Evolutionary conservation across 2,329 filamentous ascomycete genomes (phyloP).

Genomic region (Balansia obtecta): DNA sequence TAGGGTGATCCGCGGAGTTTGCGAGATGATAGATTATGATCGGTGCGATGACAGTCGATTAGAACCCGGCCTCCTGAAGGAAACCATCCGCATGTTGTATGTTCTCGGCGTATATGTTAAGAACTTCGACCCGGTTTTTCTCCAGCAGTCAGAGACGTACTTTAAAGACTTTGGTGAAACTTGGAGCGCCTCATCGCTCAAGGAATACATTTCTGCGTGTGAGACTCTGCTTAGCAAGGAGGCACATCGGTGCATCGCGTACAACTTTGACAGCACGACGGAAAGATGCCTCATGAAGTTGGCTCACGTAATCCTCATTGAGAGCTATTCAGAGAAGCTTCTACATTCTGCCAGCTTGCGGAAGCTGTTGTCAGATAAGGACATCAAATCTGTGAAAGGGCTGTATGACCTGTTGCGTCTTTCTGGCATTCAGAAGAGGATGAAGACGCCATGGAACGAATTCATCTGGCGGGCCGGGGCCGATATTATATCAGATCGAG

Average conservation of each 20-base stretch:
- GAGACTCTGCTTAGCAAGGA: conserved; percentile 60
- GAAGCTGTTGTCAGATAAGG: conserved; percentile 59
- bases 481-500: conserved; percentile 66
- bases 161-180: conserved; percentile 58
- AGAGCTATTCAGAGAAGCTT: conserved; percentile 52
- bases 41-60: conserved; percentile 45
- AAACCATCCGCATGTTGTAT: conserved; percentile 71
- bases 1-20: conserved; percentile 43
- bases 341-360: conserved; percentile 55
- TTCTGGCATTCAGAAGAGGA: conserved; percentile 53
- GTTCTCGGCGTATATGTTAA: conserved; percentile 71
- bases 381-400: conserved; percentile 57
- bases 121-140: conserved; percentile 66
- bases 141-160: conserved; percentile 55
- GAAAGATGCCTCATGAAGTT: conserved; percentile 62
- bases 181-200: conserved; percentile 50
- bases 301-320: conserved; percentile 62
- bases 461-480: conserved; percentile 71
- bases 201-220: conserved; percentile 62
- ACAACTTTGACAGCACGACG: conserved; percentile 72
- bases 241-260: conserved; percentile 63
- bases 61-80: conserved; percentile 54
- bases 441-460: conserved; percentile 62
- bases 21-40: conserved; percentile 62
- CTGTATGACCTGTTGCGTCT: conserved; percentile 69